Evolutionary conservation across 371 early-diverging fungal genomes (phyloP).

Genomic region (Gilbertella persicaria): DNA sequence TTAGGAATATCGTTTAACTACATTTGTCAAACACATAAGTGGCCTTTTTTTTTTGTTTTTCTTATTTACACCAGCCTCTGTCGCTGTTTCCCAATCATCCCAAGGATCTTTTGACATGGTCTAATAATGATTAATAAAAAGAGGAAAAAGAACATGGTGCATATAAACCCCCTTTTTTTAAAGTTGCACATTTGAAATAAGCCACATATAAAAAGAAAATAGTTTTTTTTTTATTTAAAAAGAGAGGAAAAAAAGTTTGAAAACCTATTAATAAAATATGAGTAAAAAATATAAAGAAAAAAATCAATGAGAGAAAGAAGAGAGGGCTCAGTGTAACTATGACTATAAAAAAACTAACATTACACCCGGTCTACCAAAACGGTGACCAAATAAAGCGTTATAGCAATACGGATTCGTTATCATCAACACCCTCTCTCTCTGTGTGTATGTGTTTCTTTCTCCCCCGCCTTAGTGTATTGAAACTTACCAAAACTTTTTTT

Average conservation of each 20-base stretch:
- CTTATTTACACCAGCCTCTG: slow-evolving; percentile 39
- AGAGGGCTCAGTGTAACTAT: slow-evolving; percentile 41
- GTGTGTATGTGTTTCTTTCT: no score
- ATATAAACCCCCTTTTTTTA: neutral
- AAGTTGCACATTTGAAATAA: slow-evolving; percentile 3
- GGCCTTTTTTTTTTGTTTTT: neutral
- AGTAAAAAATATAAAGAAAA: no score
- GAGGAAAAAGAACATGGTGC: neutral
- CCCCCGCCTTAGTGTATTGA: neutral
- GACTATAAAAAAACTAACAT: slow-evolving; percentile 36
- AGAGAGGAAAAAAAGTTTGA: neutral
- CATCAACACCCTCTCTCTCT: slow-evolving; percentile 29
- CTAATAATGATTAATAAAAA: neutral
- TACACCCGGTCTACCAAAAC: slow-evolving; percentile 37
- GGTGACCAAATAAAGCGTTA: slow-evolving; percentile 33
- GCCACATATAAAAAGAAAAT: neutral
- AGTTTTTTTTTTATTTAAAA: slow-evolving; percentile 1
- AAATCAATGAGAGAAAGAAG: slow-evolving; percentile 3
- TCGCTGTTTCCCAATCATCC: slow-evolving; percentile 49
- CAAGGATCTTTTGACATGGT: slow-evolving; percentile 35
- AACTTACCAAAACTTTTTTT: neutral
- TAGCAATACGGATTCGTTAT: slow-evolving; percentile 28
- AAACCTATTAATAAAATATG: no score
- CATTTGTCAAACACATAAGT: slow-evolving; percentile 1
- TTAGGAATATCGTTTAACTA: slow-evolving; percentile 20